Evolutionary conservation across 176 grass and related monocot genomes (phyloP).

Genomic region (Juncus inflexus): DNA sequence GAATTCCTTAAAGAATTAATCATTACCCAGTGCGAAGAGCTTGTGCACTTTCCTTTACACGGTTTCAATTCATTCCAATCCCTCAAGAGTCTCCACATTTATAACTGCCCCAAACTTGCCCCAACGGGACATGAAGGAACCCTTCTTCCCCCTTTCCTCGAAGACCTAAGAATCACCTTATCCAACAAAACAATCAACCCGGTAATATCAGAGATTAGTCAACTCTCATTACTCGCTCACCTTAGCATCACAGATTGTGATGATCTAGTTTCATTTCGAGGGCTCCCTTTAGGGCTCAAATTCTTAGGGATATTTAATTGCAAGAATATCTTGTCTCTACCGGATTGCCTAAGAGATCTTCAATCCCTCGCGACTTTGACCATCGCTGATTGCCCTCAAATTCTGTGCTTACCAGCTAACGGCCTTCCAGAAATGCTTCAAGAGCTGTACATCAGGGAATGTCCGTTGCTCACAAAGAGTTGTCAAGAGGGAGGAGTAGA

Average conservation of each 20-base stretch:
- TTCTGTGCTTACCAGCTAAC: conserved; percentile 38
- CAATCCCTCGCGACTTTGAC: conserved; percentile 33
- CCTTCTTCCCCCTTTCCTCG: conserved; percentile 34
- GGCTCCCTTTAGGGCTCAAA: conserved; percentile 41
- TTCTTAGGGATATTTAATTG: conserved; percentile 47
- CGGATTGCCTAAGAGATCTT: conserved; percentile 37
- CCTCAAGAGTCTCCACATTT: conserved; percentile 58
- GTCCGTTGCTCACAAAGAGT: conserved; percentile 32
- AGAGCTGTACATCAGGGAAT: conserved; percentile 57
- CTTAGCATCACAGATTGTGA: conserved; percentile 35
- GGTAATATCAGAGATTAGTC: conserved; percentile 44
- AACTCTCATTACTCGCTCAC: conserved; percentile 32
- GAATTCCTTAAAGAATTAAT: conserved; percentile 39
- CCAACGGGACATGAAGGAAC: conserved; percentile 21
- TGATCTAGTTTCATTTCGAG: conserved; percentile 41
- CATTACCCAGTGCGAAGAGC: conserved; percentile 39
- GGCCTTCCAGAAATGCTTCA: conserved; percentile 38
- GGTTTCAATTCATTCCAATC: conserved; percentile 41
- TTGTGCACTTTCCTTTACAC: conserved; percentile 39
- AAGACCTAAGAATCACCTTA: conserved; percentile 50
- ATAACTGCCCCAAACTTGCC: conserved; percentile 40
- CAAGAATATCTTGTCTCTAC: conserved; percentile 37
- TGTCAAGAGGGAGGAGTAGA: conserved; percentile 39
- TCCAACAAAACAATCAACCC: conserved; percentile 46
- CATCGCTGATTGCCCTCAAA: conserved; percentile 45